These are phyloP conservation scores for Linum trigynum DNA, from an alignment of 345 rosid species.

Conservation along the genomic window DNA sequence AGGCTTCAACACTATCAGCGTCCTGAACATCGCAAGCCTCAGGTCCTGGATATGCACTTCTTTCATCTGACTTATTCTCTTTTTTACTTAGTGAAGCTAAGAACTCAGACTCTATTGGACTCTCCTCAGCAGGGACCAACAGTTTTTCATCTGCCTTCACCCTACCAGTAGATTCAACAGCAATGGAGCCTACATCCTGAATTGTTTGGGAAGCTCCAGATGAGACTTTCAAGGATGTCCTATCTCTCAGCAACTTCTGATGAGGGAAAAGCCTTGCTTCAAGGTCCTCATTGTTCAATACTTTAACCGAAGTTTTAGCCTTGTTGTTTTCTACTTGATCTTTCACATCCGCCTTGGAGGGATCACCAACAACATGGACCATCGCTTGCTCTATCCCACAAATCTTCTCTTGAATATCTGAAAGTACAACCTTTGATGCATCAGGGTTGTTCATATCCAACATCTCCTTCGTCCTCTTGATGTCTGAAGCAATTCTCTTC, in stretches of 20 bases:
- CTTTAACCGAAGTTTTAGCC: constrained; percentile 41
- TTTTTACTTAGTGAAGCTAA: constrained; percentile 48
- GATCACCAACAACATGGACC: constrained; percentile 35
- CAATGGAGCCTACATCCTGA: constrained; percentile 12
- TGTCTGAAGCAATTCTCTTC: constrained; percentile 84
- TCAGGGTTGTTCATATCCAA: constrained; percentile 78
- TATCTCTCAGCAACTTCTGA: constrained; percentile 67
- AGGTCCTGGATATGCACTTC: constrained; percentile 18
- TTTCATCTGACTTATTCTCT: constrained; percentile 16
- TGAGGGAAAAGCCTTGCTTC: constrained; percentile 97
- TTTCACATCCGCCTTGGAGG: constrained; percentile 22
- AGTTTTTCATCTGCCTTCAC: constrained; percentile 33
- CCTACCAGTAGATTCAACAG: constrained; percentile 17
- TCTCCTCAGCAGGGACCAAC: constrained; percentile 34
- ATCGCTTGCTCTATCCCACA: constrained; percentile 80
- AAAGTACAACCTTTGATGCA: constrained; percentile 54
- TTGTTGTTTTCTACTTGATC: constrained; percentile 20
- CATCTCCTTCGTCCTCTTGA: constrained; percentile 88
- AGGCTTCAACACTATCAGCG: constrained; percentile 36
- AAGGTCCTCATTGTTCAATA: constrained; percentile 51
- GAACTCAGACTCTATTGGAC: constrained; percentile 48
- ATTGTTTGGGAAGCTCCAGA: constrained; percentile 23
- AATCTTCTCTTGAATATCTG: constrained; percentile 83
- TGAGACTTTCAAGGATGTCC: constrained; percentile 35
- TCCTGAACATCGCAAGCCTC: constrained; percentile 45